Conservation (phyloP, 2,329 filamentous ascomycete genomes). For the Dothistroma pini region DNA sequence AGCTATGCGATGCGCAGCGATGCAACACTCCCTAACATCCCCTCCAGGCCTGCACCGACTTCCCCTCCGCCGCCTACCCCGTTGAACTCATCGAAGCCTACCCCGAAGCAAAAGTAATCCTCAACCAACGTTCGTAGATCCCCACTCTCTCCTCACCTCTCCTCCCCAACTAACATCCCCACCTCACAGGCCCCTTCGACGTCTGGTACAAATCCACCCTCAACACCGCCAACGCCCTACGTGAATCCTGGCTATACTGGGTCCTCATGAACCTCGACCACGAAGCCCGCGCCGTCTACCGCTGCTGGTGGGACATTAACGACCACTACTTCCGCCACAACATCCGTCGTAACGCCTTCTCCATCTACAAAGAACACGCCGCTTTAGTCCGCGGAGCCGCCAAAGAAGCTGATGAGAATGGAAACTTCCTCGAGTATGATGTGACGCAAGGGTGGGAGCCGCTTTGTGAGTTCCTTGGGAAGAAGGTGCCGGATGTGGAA, state of each 20-base stretch:
- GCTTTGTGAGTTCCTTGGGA: not conserved
- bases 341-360: not conserved
- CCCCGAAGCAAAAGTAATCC: slow-evolving; percentile 16
- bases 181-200: not conserved
- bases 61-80: not conserved
- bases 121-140: slow-evolving; percentile 4
- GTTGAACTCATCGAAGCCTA: slow-evolving; percentile 1
- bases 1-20: not conserved
- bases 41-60: not conserved
- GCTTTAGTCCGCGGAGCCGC: not conserved
- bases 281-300: slow-evolving; percentile 2
- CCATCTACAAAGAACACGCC: not conserved
- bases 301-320: slow-evolving; percentile 1
- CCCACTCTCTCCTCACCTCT: not conserved
- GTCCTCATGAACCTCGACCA: slow-evolving; percentile 2
- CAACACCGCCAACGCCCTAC: not conserved
- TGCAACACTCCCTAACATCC: not conserved
- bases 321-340: not conserved
- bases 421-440: slow-evolving; percentile 1
- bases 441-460: slow-evolving; percentile 6
- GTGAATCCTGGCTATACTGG: slow-evolving; percentile 1
- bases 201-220: slow-evolving; percentile 3
- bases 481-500: not conserved
- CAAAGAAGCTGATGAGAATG: not conserved
- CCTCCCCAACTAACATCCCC: not conserved